phyloP scores from a whole-genome alignment of 306 rosid species.

The Prunus dulcis region DNA sequence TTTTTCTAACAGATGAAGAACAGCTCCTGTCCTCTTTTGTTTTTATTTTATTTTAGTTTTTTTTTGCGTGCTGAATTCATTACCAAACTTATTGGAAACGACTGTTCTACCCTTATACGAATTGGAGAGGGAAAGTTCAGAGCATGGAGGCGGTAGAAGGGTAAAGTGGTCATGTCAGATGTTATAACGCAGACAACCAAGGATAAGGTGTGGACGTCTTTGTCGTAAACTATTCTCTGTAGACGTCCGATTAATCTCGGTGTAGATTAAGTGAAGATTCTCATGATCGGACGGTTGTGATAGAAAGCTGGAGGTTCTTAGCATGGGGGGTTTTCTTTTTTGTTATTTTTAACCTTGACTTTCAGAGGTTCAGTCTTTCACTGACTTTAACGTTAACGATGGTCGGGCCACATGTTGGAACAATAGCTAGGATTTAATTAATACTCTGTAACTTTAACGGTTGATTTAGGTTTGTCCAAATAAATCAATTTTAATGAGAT shows the following conservation, averaged over 20 bases:
- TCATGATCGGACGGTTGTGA: constrained; percentile 8
- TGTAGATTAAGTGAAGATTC: background rate
- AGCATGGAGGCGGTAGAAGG: background rate
- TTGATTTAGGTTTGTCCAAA: background rate
- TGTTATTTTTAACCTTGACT: background rate
- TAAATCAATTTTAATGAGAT: background rate
- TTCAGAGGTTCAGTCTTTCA: background rate
- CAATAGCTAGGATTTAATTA: no score
- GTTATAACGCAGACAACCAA: no score
- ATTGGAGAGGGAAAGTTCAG: background rate
- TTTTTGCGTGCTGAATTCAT: background rate
- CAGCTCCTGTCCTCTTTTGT: background rate
- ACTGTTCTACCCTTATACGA: background rate
- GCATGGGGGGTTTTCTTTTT: background rate
- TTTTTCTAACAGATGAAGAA: constrained; percentile 2
- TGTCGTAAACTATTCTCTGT: background rate
- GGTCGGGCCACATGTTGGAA: constrained; percentile 30
- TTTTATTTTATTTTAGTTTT: background rate
- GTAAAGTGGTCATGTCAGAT: background rate
- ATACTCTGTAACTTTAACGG: background rate
- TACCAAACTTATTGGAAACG: background rate
- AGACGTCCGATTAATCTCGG: background rate
- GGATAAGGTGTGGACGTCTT: background rate
- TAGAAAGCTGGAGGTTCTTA: constrained; percentile 3
- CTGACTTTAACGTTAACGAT: constrained; percentile 25